Evolutionary conservation across 1,284 basidiomycete genomes (phyloP).

Genomic region (Trametes polyzona): DNA sequence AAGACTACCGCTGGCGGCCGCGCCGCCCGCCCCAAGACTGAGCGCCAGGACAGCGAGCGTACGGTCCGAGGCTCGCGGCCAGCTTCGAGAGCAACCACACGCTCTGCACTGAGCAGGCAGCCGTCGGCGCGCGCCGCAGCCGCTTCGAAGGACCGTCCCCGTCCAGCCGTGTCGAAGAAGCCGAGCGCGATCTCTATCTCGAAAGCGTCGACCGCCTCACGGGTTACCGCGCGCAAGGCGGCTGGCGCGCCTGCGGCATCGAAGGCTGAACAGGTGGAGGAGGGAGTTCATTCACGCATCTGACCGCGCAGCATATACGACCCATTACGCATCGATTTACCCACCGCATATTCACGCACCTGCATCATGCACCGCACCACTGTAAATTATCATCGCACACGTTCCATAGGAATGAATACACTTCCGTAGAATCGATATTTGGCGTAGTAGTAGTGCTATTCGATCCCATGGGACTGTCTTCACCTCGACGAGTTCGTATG

Average conservation of each 20-base stretch:
- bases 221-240: neutral
- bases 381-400: slow-evolving; percentile 31
- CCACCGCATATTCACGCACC: neutral
- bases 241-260: neutral
- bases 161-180: slow-evolving; percentile 17
- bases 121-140: slow-evolving; percentile 16
- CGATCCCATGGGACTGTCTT: too few relatives aligned
- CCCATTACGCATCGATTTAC: slow-evolving; percentile 2
- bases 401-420: too few relatives aligned
- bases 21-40: slow-evolving; percentile 15
- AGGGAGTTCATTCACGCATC: neutral
- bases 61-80: slow-evolving; percentile 12
- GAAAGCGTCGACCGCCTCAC: neutral
- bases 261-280: neutral
- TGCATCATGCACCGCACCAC: slow-evolving; percentile 7
- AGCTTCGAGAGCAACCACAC: neutral
- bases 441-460: too few relatives aligned
- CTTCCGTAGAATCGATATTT: too few relatives aligned
- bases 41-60: slow-evolving; percentile 14
- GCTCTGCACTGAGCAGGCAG: slow-evolving; percentile 5
- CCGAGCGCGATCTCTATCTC: slow-evolving; percentile 2
- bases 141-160: slow-evolving; percentile 11
- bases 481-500: too few relatives aligned
- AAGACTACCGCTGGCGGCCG: slow-evolving; percentile 11
- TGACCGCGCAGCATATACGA: neutral